phyloP scores from a whole-genome alignment of 2,329 filamentous ascomycete species.

The Cryphonectria parasitica region DNA sequence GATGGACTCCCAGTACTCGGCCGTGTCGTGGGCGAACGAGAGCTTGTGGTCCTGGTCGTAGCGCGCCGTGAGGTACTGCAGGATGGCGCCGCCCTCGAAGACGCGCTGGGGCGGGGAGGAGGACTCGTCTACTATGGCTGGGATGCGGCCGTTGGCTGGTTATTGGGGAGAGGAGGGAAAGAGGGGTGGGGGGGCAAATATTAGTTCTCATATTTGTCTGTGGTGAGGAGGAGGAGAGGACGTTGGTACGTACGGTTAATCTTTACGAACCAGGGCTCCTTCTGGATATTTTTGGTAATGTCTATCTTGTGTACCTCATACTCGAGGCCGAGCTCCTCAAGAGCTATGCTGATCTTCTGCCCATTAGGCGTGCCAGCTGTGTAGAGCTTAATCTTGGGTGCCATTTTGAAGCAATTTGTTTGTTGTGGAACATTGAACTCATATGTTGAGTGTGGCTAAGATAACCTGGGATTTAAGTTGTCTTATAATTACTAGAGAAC shows the following conservation, averaged over 20 bases:
- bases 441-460: background rate
- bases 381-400: constrained; percentile 9
- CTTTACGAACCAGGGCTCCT: constrained; percentile 4
- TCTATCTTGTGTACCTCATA: constrained; percentile 11
- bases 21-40: constrained; percentile 12
- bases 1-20: constrained; percentile 14
- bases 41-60: constrained; percentile 11
- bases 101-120: constrained; percentile 8
- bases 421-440: background rate
- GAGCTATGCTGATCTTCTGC: constrained; percentile 15
- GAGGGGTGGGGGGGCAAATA: background rate
- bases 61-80: constrained; percentile 13
- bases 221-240: too few species aligned
- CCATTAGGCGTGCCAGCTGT: constrained; percentile 12
- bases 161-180: too few species aligned
- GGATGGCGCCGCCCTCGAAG: constrained; percentile 16
- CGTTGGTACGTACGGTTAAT: background rate
- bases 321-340: constrained; percentile 16
- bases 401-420: background rate
- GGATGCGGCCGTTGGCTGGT: constrained; percentile 5
- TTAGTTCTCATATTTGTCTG: background rate
- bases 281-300: constrained; percentile 7
- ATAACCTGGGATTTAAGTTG: background rate
- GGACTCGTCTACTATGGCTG: background rate
- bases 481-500: background rate